Evolutionary conservation across 306 rosid species (phyloP), one percentile per base, ranked within the genome.

Genomic region (Boehmeria nivea): DNA sequence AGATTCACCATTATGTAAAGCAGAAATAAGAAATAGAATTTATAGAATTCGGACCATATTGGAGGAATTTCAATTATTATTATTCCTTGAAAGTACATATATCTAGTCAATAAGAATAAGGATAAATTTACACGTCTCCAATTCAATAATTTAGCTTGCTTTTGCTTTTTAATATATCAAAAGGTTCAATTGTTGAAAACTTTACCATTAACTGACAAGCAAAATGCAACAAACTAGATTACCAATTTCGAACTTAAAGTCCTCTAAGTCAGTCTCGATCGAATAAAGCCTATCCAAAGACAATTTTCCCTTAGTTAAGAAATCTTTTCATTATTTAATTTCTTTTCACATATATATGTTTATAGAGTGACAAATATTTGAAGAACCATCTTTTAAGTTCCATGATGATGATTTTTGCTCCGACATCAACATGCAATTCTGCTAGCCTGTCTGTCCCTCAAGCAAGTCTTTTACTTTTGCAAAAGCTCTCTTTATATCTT

Each of bases 401-500:
- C 65, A 47, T 68, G 78, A 68, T 68, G 68, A 74, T 72, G 70
- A 40, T 12, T 24, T 25, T 50, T 43, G 57, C 54, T 42, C 61
- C 61, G 59, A 68, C 77, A 68, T 65, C 65, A 51, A 72, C 75
- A 67, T 69, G 77, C 77, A 11, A 40, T 40, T 53, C 72, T 59
- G 57, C 22, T 60, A 12, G 80, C 76, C 68, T 69, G 73, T 62
- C 78, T 79, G 83, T 80, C 76, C 43, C 49, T 68, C 23, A 56
- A 64, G 69, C 62, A 62, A 58, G 51, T 54, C 26, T 45, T 31
- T n/a, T 68, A 40, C 77, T 60, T 82, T 73, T 61, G 48, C 39
- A 53, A 38, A 71, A 54, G 67, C 69, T 59, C 69, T 59, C 62
- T 81, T 72, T 69, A 31, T 50, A 59, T 57, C 72, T 4, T 40